Conservation (phyloP, 495 filamentous ascomycete genomes). For the Halenospora varia region DNA sequence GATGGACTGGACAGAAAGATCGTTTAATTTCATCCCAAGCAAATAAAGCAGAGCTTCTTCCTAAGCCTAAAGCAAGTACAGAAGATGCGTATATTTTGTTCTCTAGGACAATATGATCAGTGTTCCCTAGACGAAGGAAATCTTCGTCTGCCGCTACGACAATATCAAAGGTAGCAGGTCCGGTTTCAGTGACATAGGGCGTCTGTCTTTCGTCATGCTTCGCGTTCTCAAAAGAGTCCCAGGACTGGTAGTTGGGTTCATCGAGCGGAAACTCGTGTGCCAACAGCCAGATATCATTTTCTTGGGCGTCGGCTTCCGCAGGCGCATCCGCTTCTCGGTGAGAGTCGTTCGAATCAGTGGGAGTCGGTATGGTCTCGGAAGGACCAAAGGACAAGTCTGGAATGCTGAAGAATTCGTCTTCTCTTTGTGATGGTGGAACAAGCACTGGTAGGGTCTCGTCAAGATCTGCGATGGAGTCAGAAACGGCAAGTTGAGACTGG, state of each 20-base stretch:
- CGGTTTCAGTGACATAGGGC: constrained; percentile 74
- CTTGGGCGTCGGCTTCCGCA: constrained; percentile 14
- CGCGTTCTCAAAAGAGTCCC: constrained; percentile 63
- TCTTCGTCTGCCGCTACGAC: constrained; percentile 37
- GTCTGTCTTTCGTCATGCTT: constrained; percentile 39
- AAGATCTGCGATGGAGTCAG: constrained; percentile 15
- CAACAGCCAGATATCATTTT: constrained; percentile 54
- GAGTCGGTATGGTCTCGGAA: constrained; percentile 6
- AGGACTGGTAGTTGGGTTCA: constrained; percentile 53
- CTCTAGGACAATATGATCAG: constrained; percentile 31
- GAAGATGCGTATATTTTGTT: constrained; percentile 53
- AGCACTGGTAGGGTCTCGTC: constrained; percentile 14
- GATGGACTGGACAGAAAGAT: constrained; percentile 52
- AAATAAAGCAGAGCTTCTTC: constrained; percentile 79
- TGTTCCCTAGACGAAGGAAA: constrained; percentile 27
- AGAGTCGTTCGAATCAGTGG: constrained; percentile 3
- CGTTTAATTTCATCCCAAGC: constrained; percentile 53
- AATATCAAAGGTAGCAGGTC: constrained; percentile 69
- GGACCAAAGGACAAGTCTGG: constrained; percentile 22
- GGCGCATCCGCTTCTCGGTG: not conserved
- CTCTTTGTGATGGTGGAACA: constrained; percentile 1
- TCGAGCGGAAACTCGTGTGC: constrained; percentile 26
- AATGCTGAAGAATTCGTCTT: constrained; percentile 22
- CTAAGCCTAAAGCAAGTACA: constrained; percentile 69
- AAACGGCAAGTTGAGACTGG: not conserved